phyloP scores from a whole-genome alignment of 495 filamentous ascomycete genomes.

The Hypoxylon crocopeplum region DNA sequence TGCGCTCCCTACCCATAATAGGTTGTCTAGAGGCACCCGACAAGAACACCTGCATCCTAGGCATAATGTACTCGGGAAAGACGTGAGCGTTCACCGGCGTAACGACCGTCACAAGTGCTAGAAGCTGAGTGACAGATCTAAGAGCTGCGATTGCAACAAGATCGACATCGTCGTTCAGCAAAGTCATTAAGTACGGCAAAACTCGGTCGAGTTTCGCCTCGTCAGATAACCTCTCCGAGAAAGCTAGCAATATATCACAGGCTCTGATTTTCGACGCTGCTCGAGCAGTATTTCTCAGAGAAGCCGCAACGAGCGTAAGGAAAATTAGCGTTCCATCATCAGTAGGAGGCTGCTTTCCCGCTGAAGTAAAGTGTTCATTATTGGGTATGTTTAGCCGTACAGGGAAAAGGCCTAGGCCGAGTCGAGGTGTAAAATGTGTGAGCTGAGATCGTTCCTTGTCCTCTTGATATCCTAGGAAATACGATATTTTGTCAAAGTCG shows the following conservation, averaged over 20 bases:
- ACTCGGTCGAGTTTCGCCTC: slow-evolving; percentile 97
- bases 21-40: slow-evolving; percentile 49
- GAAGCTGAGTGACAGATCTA: slow-evolving; percentile 82
- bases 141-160: slow-evolving; percentile 85
- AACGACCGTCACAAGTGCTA: slow-evolving; percentile 84
- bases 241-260: slow-evolving; percentile 91
- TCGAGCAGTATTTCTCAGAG: slow-evolving; percentile 85
- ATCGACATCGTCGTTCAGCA: slow-evolving; percentile 82
- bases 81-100: slow-evolving; percentile 95
- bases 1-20: slow-evolving; percentile 51
- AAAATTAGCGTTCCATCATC: slow-evolving; percentile 96
- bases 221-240: slow-evolving; percentile 89
- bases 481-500: slow-evolving; percentile 98
- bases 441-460: slow-evolving; percentile 45
- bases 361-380: slow-evolving; percentile 68
- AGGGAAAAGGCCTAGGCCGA: slow-evolving; percentile 66
- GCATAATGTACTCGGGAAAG: slow-evolving; percentile 94
- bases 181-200: slow-evolving; percentile 82
- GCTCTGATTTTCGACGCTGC: slow-evolving; percentile 86
- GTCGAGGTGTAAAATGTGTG: slow-evolving; percentile 46
- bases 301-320: slow-evolving; percentile 83
- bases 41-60: slow-evolving; percentile 76
- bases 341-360: slow-evolving; percentile 48
- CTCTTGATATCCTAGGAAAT: slow-evolving; percentile 79
- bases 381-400: slow-evolving; percentile 88